These are phyloP conservation scores for Eutrema yunnanense DNA, from an alignment of 345 rosid genomes.

Conservation along the genomic window DNA sequence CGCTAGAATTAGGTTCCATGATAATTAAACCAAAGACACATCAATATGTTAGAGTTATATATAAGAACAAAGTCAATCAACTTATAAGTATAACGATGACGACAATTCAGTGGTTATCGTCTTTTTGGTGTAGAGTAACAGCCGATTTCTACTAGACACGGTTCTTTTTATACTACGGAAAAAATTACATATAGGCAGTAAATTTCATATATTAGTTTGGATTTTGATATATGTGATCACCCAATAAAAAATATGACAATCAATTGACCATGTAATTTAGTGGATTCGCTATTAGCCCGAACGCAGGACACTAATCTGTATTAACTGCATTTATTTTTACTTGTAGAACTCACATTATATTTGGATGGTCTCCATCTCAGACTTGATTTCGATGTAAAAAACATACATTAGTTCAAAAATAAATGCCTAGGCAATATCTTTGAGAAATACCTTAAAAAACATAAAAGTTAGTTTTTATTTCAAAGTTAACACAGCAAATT, in stretches of 20 bases:
- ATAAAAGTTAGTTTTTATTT: no score
- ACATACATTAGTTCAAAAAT: neutral
- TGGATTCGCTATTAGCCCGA: neutral
- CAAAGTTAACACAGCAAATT: no score
- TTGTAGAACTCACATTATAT: neutral
- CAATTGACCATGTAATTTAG: neutral
- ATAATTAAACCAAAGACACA: neutral
- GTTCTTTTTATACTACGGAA: neutral
- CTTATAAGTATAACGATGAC: neutral
- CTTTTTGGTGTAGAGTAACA: neutral
- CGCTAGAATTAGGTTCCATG: neutral
- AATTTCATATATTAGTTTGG: neutral
- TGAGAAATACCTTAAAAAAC: no score
- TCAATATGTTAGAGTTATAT: neutral
- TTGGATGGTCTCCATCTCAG: neutral
- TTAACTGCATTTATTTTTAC: neutral
- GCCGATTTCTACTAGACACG: neutral
- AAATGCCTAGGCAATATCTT: no score
- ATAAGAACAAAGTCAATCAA: neutral
- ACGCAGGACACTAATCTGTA: neutral
- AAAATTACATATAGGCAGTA: neutral
- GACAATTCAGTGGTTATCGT: neutral
- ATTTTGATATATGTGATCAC: no score
- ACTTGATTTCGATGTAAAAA: neutral
- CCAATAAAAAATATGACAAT: no score